Conservation (phyloP, 495 filamentous ascomycete genomes). For the Tuber borchii region DNA sequence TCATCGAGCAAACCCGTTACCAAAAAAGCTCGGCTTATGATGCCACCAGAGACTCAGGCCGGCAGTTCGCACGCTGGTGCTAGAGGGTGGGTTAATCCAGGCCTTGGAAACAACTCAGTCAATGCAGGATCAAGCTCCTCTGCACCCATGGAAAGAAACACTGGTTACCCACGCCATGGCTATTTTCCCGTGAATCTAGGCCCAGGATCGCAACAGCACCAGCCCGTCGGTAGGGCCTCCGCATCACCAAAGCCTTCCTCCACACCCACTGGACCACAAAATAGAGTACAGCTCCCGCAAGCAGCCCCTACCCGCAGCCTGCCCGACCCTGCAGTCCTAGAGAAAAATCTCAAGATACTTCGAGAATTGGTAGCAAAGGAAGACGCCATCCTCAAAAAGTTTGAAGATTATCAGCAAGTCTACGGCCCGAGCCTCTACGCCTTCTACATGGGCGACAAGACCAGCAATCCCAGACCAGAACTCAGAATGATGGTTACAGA, state of each 20-base stretch:
- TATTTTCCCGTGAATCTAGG: background rate
- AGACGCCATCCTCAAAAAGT: background rate
- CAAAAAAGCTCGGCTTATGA: background rate
- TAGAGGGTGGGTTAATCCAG: fast-evolving
- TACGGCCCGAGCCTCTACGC: background rate
- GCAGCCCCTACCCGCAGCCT: background rate
- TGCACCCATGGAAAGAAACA: background rate
- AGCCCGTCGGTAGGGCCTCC: background rate
- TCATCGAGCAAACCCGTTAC: background rate
- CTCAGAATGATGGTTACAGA: background rate
- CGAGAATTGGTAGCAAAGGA: fast-evolving
- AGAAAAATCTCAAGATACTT: background rate
- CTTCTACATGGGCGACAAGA: background rate
- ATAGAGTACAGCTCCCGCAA: background rate
- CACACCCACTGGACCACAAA: too few relatives aligned
- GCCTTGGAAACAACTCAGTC: fast-evolving
- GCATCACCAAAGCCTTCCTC: background rate
- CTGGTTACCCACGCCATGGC: background rate
- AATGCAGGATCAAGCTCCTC: background rate
- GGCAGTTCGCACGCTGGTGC: too few relatives aligned
- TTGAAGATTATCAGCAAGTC: background rate
- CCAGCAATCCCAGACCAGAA: background rate
- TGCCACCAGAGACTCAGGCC: background rate
- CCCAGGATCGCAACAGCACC: background rate
- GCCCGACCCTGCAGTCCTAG: background rate